These are phyloP conservation scores for Podospora anserina DNA, from an alignment of 495 filamentous ascomycete genomes.

Conservation along the genomic window DNA sequence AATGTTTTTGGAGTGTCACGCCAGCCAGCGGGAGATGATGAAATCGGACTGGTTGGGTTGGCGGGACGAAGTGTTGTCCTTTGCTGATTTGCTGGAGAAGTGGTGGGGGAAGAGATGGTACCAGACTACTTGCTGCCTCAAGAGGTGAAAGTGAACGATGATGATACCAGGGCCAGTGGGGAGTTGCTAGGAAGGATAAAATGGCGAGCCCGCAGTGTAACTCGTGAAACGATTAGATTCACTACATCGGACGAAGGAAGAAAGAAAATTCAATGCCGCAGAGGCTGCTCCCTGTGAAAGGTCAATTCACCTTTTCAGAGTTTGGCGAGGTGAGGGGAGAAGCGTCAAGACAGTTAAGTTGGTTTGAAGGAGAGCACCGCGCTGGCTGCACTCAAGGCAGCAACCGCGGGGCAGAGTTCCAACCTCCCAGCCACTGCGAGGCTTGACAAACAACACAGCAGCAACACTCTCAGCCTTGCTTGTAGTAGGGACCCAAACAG, in stretches of 20 bases:
- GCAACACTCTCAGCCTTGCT: not conserved
- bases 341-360: not conserved
- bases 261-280: too few relatives aligned
- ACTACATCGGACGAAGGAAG: not conserved
- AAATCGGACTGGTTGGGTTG: not conserved
- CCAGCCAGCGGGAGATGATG: not conserved
- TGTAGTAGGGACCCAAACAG: not conserved
- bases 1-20: not conserved
- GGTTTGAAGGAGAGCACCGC: not conserved
- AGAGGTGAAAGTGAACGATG: too few relatives aligned
- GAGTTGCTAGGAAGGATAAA: too few relatives aligned
- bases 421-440: not conserved
- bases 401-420: not conserved
- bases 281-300: not conserved
- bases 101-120: too few relatives aligned
- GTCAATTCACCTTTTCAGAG: not conserved
- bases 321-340: not conserved
- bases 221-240: not conserved
- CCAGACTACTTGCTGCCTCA: too few relatives aligned
- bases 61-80: too few relatives aligned
- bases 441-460: not conserved
- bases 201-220: too few relatives aligned
- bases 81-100: too few relatives aligned
- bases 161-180: too few relatives aligned
- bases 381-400: not conserved